Evolutionary conservation across 2,329 filamentous ascomycete species (phyloP).

Genomic region (Fonsecaea pedrosoi): DNA sequence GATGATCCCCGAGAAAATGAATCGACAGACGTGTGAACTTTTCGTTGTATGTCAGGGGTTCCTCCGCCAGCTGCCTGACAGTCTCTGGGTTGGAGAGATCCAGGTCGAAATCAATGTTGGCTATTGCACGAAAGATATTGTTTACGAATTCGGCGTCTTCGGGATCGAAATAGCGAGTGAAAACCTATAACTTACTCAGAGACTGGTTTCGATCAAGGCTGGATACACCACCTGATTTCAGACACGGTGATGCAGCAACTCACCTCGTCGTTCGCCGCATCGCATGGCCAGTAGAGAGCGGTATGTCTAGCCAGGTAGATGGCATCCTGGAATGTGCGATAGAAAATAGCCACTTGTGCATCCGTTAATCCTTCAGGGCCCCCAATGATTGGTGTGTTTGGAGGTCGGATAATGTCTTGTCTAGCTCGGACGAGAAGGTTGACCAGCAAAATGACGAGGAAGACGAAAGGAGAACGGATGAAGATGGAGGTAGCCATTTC

Average conservation of each 20-base stretch:
- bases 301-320: constrained; percentile 4
- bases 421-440: background rate
- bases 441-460: constrained; percentile 3
- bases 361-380: constrained; percentile 1
- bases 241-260: background rate
- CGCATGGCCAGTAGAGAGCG: constrained; percentile 16
- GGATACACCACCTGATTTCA: background rate
- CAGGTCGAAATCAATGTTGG: constrained; percentile 12
- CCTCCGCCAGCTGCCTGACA: background rate
- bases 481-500: background rate
- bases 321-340: constrained; percentile 10
- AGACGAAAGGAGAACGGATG: background rate
- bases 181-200: background rate
- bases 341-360: constrained; percentile 8
- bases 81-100: constrained; percentile 2
- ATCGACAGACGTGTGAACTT: constrained; percentile 11
- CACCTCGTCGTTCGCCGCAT: constrained; percentile 9
- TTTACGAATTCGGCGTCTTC: constrained; percentile 5
- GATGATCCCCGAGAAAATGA: constrained; percentile 13
- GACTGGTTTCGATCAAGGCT: background rate
- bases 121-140: constrained; percentile 10
- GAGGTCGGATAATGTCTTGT: background rate
- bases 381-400: constrained; percentile 6
- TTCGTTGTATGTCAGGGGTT: constrained; percentile 6
- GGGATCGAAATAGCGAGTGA: constrained; percentile 7